phyloP scores from a whole-genome alignment of 2,329 filamentous ascomycete genomes.

The Tolypocladium inflatum region DNA sequence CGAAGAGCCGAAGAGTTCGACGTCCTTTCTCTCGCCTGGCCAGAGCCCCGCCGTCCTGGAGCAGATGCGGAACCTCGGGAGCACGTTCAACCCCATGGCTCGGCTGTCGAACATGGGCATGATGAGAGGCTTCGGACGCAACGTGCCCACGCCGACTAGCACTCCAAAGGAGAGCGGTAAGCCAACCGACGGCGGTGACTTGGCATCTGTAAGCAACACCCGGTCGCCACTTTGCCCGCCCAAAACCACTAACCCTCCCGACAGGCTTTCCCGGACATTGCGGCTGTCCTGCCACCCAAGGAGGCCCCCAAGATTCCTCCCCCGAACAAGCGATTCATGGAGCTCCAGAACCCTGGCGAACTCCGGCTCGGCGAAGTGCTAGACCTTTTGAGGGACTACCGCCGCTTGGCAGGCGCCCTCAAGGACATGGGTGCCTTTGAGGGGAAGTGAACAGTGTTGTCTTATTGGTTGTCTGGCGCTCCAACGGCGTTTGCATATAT shows the following conservation, averaged over 20 bases:
- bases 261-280: slow-evolving; percentile 53
- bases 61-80: slow-evolving; percentile 73
- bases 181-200: slow-evolving; percentile 41
- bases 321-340: slow-evolving; percentile 64
- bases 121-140: slow-evolving; percentile 66
- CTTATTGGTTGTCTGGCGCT: not conserved
- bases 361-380: slow-evolving; percentile 65
- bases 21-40: slow-evolving; percentile 7
- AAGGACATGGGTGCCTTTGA: slow-evolving; percentile 54
- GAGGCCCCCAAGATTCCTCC: slow-evolving; percentile 48
- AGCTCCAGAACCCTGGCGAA: slow-evolving; percentile 59
- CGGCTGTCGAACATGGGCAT: slow-evolving; percentile 64
- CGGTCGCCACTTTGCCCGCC: not conserved
- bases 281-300: slow-evolving; percentile 44
- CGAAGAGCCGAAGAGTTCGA: slow-evolving; percentile 23
- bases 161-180: slow-evolving; percentile 28
- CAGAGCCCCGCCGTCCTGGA: slow-evolving; percentile 57
- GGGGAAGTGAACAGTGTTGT: slow-evolving; percentile 17
- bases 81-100: slow-evolving; percentile 72
- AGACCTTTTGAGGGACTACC: slow-evolving; percentile 64
- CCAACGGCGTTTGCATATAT: not conserved
- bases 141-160: slow-evolving; percentile 25
- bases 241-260: slow-evolving; percentile 2
- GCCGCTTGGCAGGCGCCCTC: slow-evolving; percentile 56
- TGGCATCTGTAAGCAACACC: slow-evolving; percentile 41